Conservation (phyloP, 2,329 filamentous ascomycete genomes). For the Triangularia verruculosa region DNA sequence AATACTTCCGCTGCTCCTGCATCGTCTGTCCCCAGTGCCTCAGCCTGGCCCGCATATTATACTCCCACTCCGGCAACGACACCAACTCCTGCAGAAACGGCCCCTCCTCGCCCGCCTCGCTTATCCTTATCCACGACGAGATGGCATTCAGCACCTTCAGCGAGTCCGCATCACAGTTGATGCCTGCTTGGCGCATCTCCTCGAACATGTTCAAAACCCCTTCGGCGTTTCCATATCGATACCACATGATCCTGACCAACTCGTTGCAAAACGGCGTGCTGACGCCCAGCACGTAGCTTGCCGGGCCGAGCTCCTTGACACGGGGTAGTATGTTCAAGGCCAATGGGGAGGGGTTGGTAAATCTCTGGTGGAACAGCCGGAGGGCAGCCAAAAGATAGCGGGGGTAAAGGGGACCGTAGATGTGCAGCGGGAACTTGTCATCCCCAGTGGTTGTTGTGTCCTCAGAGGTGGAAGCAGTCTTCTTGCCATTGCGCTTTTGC, state of each 20-base stretch:
- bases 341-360: slow-evolving; percentile 56
- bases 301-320: slow-evolving; percentile 64
- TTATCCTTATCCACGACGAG: slow-evolving; percentile 24
- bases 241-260: slow-evolving; percentile 61
- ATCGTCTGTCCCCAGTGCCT: slow-evolving; percentile 23
- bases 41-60: slow-evolving; percentile 30
- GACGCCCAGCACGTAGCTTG: slow-evolving; percentile 69
- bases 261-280: slow-evolving; percentile 68
- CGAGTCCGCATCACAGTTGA: slow-evolving; percentile 54
- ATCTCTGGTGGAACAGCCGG: slow-evolving; percentile 54
- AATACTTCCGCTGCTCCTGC: slow-evolving; percentile 3
- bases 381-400: slow-evolving; percentile 57
- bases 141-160: slow-evolving; percentile 37
- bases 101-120: slow-evolving; percentile 21
- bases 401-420: slow-evolving; percentile 64
- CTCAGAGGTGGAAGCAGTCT: not conserved
- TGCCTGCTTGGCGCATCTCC: slow-evolving; percentile 64
- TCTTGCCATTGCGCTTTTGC: slow-evolving; percentile 8
- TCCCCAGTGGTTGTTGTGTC: not conserved
- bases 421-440: slow-evolving; percentile 44
- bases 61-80: slow-evolving; percentile 39
- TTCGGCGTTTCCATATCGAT: slow-evolving; percentile 54
- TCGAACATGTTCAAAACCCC: slow-evolving; percentile 55
- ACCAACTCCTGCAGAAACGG: slow-evolving; percentile 34
- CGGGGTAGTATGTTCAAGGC: slow-evolving; percentile 61